phyloP scores from a whole-genome alignment of 106 monocot species.

The Platanthera zijinensis region DNA sequence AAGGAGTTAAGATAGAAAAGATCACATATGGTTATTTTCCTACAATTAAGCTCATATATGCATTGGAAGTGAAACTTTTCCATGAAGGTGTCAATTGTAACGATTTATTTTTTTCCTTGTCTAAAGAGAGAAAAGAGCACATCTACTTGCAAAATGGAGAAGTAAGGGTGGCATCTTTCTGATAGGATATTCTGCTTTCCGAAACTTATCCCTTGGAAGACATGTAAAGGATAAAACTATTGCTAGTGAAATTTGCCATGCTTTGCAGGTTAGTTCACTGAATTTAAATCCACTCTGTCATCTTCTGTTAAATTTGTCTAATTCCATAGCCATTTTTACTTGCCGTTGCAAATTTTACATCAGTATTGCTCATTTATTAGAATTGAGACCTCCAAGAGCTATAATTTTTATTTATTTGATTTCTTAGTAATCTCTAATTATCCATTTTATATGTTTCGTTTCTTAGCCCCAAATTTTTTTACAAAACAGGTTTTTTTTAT shows the following conservation, averaged over 20 bases:
- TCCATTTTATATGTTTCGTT: neutral
- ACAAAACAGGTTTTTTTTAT: too few species aligned
- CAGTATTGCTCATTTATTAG: neutral
- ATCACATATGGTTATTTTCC: neutral
- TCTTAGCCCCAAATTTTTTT: too few species aligned
- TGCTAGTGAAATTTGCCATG: conserved; percentile 57
- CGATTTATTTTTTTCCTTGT: neutral
- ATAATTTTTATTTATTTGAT: too few species aligned
- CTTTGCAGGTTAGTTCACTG: conserved; percentile 46
- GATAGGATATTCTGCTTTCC: conserved; percentile 85
- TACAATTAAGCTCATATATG: neutral
- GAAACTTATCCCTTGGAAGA: conserved; percentile 75
- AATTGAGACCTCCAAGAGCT: too few species aligned
- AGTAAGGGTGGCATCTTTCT: conserved; percentile 84
- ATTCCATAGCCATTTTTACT: neutral
- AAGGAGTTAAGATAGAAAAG: neutral
- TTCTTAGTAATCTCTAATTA: too few species aligned
- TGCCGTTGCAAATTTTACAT: neutral
- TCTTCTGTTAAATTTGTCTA: neutral
- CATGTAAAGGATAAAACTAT: conserved; percentile 58
- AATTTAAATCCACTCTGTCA: neutral
- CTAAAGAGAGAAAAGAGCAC: conserved; percentile 45
- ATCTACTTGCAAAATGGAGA: conserved; percentile 72
- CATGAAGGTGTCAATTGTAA: neutral
- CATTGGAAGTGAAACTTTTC: neutral